phyloP scores from a whole-genome alignment of 352 stramenopile genomes.

The Phytophthora kernoviae region DNA sequence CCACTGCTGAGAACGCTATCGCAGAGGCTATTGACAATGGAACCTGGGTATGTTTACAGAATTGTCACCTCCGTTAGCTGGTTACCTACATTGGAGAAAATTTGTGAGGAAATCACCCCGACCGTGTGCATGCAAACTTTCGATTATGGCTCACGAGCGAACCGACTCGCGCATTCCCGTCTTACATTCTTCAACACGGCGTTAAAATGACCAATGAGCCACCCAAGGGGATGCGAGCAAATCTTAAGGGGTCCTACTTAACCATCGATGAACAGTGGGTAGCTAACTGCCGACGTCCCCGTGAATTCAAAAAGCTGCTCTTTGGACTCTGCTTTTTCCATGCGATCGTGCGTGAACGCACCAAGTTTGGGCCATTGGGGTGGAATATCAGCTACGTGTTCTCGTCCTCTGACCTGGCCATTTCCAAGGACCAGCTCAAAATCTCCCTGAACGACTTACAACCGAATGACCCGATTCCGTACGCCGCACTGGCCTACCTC shows the following conservation, averaged over 20 bases:
- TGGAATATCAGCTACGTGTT: constrained; percentile 93
- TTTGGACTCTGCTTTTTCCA: constrained; percentile 95
- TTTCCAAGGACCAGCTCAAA: constrained; percentile 87
- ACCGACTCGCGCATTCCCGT: constrained; percentile 92
- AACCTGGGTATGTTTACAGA: constrained; percentile 96
- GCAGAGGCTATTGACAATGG: constrained; percentile 92
- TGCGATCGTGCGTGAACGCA: constrained; percentile 82
- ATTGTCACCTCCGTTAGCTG: constrained; percentile 96
- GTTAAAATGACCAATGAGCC: constrained; percentile 97
- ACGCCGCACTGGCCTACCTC: constrained; percentile 91
- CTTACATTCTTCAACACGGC: constrained; percentile 93
- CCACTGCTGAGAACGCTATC: constrained; percentile 93
- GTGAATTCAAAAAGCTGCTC: constrained; percentile 85
- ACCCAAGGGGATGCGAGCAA: constrained; percentile 93
- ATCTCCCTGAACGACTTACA: constrained; percentile 81
- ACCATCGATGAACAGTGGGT: constrained; percentile 84
- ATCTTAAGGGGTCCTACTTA: constrained; percentile 92
- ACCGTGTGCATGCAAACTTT: constrained; percentile 92
- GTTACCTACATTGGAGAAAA: constrained; percentile 94
- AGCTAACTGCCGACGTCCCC: constrained; percentile 55
- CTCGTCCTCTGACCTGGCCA: constrained; percentile 82
- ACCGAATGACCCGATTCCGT: constrained; percentile 76
- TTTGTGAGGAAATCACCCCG: constrained; percentile 94
- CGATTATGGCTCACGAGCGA: constrained; percentile 95
- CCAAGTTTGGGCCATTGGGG: constrained; percentile 83